Conservation (phyloP, 345 rosid species). For the Cardamine chenopodiifolia region DNA sequence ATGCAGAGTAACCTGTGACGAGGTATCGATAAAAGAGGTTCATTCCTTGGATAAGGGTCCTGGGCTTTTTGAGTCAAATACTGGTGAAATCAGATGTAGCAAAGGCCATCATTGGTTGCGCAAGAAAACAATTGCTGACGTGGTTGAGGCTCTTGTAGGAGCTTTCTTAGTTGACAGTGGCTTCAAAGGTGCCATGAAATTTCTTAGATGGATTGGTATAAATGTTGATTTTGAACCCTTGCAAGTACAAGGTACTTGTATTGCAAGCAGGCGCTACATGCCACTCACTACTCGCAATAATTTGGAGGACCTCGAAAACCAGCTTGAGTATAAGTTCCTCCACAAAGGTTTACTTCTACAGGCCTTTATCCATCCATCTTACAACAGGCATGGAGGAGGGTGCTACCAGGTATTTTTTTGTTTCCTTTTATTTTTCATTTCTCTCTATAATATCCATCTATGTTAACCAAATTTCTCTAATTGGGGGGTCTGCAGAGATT, state of each 20-base stretch:
- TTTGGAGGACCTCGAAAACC: slow-evolving; percentile 53
- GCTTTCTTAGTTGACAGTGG: slow-evolving; percentile 90
- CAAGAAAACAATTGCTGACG: slow-evolving; percentile 88
- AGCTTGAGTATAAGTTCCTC: slow-evolving; percentile 56
- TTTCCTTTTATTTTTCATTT: slow-evolving; percentile 1
- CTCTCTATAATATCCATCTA: slow-evolving; percentile 11
- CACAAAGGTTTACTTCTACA: slow-evolving; percentile 83
- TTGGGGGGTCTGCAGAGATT: slow-evolving; percentile 61
- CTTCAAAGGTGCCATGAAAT: slow-evolving; percentile 80
- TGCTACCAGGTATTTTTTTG: slow-evolving; percentile 76
- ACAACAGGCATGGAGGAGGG: slow-evolving; percentile 80
- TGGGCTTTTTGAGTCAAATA: slow-evolving; percentile 39
- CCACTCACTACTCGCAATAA: slow-evolving; percentile 54
- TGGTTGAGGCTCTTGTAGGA: slow-evolving; percentile 91
- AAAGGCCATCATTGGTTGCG: slow-evolving; percentile 81
- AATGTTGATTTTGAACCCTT: slow-evolving; percentile 60
- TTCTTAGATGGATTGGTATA: slow-evolving; percentile 90
- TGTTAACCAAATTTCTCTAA: slow-evolving; percentile 28
- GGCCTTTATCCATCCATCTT: slow-evolving; percentile 92
- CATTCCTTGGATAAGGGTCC: slow-evolving; percentile 45
- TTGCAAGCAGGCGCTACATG: slow-evolving; percentile 58
- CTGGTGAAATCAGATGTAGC: slow-evolving; percentile 68
- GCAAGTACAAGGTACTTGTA: slow-evolving; percentile 59
- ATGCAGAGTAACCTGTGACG: slow-evolving; percentile 64
- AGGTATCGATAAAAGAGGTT: slow-evolving; percentile 47